Base-by-base conservation (phyloP, 495 filamentous ascomycete genomes). In the Penicillium ochrochloron region DNA sequence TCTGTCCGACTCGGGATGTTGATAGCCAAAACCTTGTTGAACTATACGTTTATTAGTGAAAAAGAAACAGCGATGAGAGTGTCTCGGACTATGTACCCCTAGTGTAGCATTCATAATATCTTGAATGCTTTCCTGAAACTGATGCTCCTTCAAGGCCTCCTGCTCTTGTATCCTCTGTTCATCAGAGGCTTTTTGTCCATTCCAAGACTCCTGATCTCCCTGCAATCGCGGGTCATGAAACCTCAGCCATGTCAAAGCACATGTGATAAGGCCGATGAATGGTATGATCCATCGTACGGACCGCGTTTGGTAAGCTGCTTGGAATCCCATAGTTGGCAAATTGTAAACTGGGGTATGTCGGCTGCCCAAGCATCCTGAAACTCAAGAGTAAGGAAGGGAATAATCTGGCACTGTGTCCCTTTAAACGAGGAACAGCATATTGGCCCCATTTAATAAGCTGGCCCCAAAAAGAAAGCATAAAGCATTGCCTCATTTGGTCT, bases 1-100 rank as follows among this genome's bases (percentile, higher is more conserved):
- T 90, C 88, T 23, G 80, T 78, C 39, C 88, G 77, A 35, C 74
- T 74, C 2, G 84, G 82, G 7, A 90, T 75, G 63, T 84, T 88
- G 54, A 90, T 41, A 41, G 37, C 37, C 37, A 41, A 41, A 17
- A 41, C 15, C 12, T 59, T 86, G 81, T 51, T 84, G 70, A 65
- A 90, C 88, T 86, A 33, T 6, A 33, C 8, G 0, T 9, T 5
- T 27, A 9, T 53, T 17, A 53, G 50, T 25, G 12, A 33, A 53
- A 33, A 52, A 0, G 25, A 25, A 2, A 12, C 23, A 8, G 29
- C 27, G 29, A 33, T 34, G 42, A 35, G n/a, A 34, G 17, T 27
- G 19, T 17, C 63, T 1, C 37, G 59, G n/a, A 42, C 42, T 51
- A 60, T 51, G 25, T 59, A 73, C 73, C 39, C 73, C 73, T 23